Percentiles rank a stretch among this genome's conserved stretches.
These are phyloP conservation scores for Cordyceps cateniannulata DNA, from an alignment of 2,329 filamentous ascomycete genomes.

Conservation along the genomic window DNA sequence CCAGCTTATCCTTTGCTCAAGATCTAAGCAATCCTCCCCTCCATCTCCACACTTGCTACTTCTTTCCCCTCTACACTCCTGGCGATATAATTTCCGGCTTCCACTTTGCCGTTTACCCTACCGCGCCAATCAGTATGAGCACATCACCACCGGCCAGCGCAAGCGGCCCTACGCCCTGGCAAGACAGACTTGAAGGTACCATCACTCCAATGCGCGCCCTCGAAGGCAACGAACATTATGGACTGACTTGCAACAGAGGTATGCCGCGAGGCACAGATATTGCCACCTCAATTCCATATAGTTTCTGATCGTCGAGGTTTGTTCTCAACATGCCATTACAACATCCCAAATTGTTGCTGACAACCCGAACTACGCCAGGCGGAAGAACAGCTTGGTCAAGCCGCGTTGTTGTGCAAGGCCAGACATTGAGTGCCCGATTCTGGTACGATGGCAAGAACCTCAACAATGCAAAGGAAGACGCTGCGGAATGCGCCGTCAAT, in stretches of 20 bases:
- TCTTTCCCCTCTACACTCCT: background rate
- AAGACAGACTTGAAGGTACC: conserved; percentile 45
- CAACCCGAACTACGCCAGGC: conserved; percentile 41
- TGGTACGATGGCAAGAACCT: conserved; percentile 90
- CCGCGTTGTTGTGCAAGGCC: conserved; percentile 64
- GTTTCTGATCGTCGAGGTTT: conserved; percentile 64
- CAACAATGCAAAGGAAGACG: conserved; percentile 84
- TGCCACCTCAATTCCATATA: conserved; percentile 53
- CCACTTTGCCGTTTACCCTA: background rate
- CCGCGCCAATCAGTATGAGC: conserved; percentile 2
- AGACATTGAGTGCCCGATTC: conserved; percentile 64
- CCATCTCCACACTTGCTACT: background rate
- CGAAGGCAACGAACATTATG: conserved; percentile 22
- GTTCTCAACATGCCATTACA: conserved; percentile 9
- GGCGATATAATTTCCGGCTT: conserved; percentile 1
- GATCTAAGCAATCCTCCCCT: background rate
- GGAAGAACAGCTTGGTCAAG: conserved; percentile 89
- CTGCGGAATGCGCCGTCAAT: conserved; percentile 72
- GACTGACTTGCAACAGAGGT: conserved; percentile 36
- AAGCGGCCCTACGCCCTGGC: conserved; percentile 31
- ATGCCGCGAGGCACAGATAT: conserved; percentile 43
- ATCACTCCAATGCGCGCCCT: conserved; percentile 20
- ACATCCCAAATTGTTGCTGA: conserved; percentile 8
- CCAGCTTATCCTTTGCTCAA: background rate
- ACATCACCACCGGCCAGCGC: conserved; percentile 14